A percentile compares a stretch with the other conserved stretches of the same genome.
Conservation (phyloP, 345 rosid genomes). For the Hibiscus tridactylites region DNA sequence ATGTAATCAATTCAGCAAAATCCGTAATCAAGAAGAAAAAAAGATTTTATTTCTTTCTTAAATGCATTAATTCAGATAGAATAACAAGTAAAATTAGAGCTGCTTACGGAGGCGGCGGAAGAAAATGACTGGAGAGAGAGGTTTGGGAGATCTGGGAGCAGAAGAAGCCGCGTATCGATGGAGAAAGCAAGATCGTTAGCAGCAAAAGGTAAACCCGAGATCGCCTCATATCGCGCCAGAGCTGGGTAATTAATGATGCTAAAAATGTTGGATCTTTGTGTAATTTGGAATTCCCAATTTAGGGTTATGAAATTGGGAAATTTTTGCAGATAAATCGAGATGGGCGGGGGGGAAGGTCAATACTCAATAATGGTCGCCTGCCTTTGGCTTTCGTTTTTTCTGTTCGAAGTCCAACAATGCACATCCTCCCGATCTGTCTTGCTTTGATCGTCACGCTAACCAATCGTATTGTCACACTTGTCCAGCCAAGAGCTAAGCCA, state of each 20-base stretch:
- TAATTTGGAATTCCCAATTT: neutral
- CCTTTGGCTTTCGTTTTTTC: too few relatives aligned
- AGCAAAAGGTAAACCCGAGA: slow-evolving; percentile 27
- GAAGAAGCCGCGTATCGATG: slow-evolving; percentile 22
- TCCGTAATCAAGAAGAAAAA: neutral
- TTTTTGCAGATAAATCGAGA: neutral
- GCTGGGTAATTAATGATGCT: neutral
- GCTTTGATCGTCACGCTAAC: neutral
- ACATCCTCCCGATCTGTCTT: neutral
- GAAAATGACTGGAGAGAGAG: slow-evolving; percentile 25
- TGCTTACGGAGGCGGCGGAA: slow-evolving; percentile 39
- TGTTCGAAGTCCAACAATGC: neutral
- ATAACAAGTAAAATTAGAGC: neutral
- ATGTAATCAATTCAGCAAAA: neutral
- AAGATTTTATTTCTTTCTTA: neutral
- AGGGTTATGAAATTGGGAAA: neutral
- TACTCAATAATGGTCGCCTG: neutral
- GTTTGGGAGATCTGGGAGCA: slow-evolving; percentile 34
- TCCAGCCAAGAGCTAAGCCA: neutral
- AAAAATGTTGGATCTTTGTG: neutral
- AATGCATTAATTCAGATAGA: neutral
- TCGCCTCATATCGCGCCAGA: slow-evolving; percentile 37
- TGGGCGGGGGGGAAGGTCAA: neutral
- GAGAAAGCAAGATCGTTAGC: slow-evolving; percentile 26
- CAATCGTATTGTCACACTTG: neutral